Percentiles rank a stretch among this genome's conserved stretches.
Evolutionary conservation across 1,139 yeast genomes (phyloP).

Genomic region (Pichia sorboxylosa): DNA sequence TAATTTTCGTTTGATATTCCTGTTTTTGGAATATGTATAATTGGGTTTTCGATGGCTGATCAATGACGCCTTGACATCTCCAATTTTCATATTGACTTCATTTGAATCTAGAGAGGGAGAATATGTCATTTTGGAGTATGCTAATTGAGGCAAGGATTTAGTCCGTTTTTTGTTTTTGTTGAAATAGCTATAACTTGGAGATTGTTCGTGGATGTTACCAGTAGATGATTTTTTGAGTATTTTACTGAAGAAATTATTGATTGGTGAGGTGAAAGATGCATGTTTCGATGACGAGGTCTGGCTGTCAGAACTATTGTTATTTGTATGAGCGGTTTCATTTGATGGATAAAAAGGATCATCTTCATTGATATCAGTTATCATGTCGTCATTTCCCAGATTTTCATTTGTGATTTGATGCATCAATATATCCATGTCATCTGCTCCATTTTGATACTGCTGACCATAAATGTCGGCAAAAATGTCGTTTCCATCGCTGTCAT

Average conservation of each 20-base stretch:
- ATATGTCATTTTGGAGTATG: constrained; percentile 32
- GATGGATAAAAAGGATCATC: constrained; percentile 1
- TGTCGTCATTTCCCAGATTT: neutral
- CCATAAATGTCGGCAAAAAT: neutral
- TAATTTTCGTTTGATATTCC: constrained; percentile 7
- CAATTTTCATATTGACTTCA: constrained; percentile 25
- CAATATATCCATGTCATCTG: constrained; percentile 2
- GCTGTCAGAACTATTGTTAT: neutral
- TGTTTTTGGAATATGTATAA: constrained; percentile 7
- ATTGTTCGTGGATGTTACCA: neutral
- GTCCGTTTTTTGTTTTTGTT: constrained; percentile 30
- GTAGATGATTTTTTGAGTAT: constrained; percentile 5
- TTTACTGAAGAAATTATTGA: constrained; percentile 8
- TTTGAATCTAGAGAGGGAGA: constrained; percentile 20
- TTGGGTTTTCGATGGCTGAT: constrained; percentile 21
- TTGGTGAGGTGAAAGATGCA: constrained; percentile 7
- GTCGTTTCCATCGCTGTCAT: neutral
- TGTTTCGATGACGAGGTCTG: constrained; percentile 3
- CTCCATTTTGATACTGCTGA: constrained; percentile 1
- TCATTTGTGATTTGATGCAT: neutral
- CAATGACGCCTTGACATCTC: constrained; percentile 27
- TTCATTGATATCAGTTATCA: neutral
- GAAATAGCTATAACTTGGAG: neutral
- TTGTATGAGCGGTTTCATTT: neutral
- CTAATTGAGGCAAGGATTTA: constrained; percentile 60